A percentile compares a stretch with the other conserved stretches of the same genome.
Conservation (phyloP, 2,329 filamentous ascomycete genomes). For the Keithomyces neogunnii region DNA sequence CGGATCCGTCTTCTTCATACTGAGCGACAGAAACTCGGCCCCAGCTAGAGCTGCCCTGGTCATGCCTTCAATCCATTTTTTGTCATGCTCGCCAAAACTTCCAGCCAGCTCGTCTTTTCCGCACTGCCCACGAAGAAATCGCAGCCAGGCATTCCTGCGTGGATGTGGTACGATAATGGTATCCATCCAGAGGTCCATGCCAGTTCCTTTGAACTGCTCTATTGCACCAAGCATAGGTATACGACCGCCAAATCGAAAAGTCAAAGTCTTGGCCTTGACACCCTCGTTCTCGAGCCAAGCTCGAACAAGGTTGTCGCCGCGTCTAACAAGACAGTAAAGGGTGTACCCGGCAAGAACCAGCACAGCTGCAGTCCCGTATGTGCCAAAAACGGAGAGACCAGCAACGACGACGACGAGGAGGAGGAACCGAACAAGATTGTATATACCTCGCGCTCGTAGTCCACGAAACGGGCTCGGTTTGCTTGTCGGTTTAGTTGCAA, state of each 20-base stretch:
- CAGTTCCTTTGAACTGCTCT: not conserved
- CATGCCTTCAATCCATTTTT: too few species aligned
- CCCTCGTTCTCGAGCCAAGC: not conserved
- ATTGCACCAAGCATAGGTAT: not conserved
- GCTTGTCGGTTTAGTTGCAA: not conserved
- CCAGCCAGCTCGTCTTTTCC: not conserved
- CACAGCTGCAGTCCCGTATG: slow-evolving; percentile 13
- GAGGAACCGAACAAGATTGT: not conserved
- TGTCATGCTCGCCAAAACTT: too few species aligned
- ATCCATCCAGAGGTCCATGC: not conserved
- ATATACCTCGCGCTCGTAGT: not conserved
- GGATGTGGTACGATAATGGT: not conserved
- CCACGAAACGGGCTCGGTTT: not conserved
- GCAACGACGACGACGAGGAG: not conserved
- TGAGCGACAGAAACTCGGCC: too few species aligned
- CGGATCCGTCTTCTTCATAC: too few species aligned
- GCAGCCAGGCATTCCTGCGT: not conserved
- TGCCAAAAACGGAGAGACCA: not conserved
- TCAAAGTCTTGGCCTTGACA: not conserved
- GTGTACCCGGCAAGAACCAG: slow-evolving; percentile 1
- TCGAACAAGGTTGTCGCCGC: not conserved
- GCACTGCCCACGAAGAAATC: not conserved
- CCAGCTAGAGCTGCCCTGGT: too few species aligned
- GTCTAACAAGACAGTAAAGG: not conserved
- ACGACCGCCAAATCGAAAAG: not conserved